Evolutionary conservation across 1,284 basidiomycete genomes (phyloP).

Genomic region (Athelia psychrophila): DNA sequence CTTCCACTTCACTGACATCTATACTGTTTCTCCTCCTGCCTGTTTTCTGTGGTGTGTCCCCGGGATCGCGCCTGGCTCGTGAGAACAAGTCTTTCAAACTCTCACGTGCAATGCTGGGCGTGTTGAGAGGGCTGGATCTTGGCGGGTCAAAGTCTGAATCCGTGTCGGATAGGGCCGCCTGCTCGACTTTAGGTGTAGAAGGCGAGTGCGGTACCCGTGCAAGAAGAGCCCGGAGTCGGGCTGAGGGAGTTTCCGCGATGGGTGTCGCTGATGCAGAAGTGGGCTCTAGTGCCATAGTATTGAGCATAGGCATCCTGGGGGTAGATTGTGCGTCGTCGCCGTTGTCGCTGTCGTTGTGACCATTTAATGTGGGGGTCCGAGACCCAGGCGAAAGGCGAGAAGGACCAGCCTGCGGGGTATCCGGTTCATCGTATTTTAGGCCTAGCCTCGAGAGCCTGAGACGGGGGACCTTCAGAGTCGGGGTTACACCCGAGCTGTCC

Average conservation of each 20-base stretch:
- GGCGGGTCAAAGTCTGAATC: constrained; percentile 62
- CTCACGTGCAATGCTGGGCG: constrained; percentile 50
- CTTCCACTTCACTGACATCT: constrained; percentile 58
- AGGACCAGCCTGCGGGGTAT: constrained; percentile 35
- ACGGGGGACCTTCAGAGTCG: constrained; percentile 31
- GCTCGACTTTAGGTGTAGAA: constrained; percentile 29
- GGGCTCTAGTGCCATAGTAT: not conserved
- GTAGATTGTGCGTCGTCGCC: constrained; percentile 49
- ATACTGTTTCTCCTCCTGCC: constrained; percentile 52
- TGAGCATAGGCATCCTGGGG: constrained; percentile 35
- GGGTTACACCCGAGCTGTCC: not conserved
- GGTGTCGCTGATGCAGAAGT: constrained; percentile 21
- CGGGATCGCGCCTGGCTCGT: constrained; percentile 56
- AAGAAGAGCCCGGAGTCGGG: constrained; percentile 56
- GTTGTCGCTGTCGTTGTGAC: constrained; percentile 39
- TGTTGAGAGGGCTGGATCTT: constrained; percentile 32
- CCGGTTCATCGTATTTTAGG: constrained; percentile 23
- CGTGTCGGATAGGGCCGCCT: constrained; percentile 42
- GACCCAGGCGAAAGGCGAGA: constrained; percentile 32
- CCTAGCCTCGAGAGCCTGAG: constrained; percentile 40
- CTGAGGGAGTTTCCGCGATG: constrained; percentile 42
- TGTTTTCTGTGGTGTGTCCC: constrained; percentile 55
- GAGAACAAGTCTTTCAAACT: constrained; percentile 63
- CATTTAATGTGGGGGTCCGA: not conserved
- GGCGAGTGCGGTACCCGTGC: constrained; percentile 35